Conservation (phyloP, 768 basidiomycete genomes). For the Trametes villosa region DNA sequence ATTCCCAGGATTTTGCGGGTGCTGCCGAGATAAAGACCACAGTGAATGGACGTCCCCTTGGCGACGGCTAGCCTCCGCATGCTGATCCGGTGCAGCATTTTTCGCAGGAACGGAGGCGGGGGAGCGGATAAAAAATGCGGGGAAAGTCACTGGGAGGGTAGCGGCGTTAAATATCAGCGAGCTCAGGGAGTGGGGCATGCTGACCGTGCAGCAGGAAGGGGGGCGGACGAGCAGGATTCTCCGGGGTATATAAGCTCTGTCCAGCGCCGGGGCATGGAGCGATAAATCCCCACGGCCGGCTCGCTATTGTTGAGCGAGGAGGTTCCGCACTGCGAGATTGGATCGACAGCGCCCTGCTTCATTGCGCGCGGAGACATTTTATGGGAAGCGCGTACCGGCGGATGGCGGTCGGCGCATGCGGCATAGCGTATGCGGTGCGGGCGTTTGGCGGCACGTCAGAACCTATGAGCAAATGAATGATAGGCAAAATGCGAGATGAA, state of each 20-base stretch:
- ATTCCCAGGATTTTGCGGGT: neutral
- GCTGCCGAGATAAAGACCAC: conserved; percentile 13
- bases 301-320: conserved; percentile 31
- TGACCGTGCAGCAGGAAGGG: neutral
- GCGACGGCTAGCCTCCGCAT: neutral
- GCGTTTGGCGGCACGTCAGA: conserved; percentile 22
- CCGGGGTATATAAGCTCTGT: conserved; percentile 10
- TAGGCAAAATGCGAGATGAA: conserved; percentile 15
- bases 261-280: conserved; percentile 18
- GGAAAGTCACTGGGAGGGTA: neutral
- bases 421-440: conserved; percentile 18
- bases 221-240: neutral
- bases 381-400: conserved; percentile 28
- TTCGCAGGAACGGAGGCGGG: neutral
- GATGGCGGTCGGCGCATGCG: conserved; percentile 21
- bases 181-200: conserved; percentile 10
- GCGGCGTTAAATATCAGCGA: conserved; percentile 5
- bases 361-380: conserved; percentile 28
- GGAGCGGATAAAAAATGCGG: neutral
- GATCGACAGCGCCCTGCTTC: conserved; percentile 29
- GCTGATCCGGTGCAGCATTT: neutral
- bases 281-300: conserved; percentile 28
- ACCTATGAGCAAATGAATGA: conserved; percentile 21
- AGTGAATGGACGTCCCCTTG: conserved; percentile 10
- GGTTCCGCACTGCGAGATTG: conserved; percentile 31